Percentiles rank a stretch among this genome's conserved stretches.
Conservation (phyloP, 495 filamentous ascomycete genomes). For the Xylaria venustula region DNA sequence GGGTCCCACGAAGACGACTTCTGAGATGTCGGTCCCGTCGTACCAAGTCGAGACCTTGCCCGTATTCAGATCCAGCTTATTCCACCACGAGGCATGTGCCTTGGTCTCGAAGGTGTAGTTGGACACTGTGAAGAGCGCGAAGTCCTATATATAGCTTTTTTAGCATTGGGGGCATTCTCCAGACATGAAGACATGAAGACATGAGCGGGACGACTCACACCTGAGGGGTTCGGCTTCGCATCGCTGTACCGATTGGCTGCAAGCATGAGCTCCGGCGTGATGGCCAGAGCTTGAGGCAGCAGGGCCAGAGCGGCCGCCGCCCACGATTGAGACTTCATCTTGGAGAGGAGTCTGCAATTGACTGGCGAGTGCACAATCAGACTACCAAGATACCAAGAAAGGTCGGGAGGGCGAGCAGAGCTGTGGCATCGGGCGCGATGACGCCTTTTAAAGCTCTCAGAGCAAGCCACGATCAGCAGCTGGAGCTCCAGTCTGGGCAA, state of each 20-base stretch:
- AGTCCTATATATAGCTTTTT: slow-evolving; percentile 20
- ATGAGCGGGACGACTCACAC: slow-evolving; percentile 24
- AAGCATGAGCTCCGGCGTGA: slow-evolving; percentile 31
- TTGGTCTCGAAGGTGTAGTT: slow-evolving; percentile 71
- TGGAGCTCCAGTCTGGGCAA: slow-evolving; percentile 2
- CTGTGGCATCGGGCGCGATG: not conserved
- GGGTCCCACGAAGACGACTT: slow-evolving; percentile 63
- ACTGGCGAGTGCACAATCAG: not conserved
- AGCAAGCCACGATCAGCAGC: slow-evolving; percentile 5
- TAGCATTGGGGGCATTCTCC: not conserved
- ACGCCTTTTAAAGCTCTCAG: slow-evolving; percentile 10
- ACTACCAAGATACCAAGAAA: not conserved
- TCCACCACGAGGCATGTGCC: slow-evolving; percentile 60
- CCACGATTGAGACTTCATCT: slow-evolving; percentile 30
- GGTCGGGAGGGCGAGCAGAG: not conserved
- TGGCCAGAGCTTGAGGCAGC: slow-evolving; percentile 26
- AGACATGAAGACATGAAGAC: not conserved
- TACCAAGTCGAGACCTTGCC: slow-evolving; percentile 62
- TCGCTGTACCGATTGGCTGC: slow-evolving; percentile 30
- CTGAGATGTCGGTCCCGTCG: slow-evolving; percentile 53
- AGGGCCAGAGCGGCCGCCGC: slow-evolving; percentile 23
- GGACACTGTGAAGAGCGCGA: slow-evolving; percentile 38
- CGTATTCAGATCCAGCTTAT: slow-evolving; percentile 60
- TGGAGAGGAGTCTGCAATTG: slow-evolving; percentile 10
- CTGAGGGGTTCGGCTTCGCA: slow-evolving; percentile 30